phyloP scores from a whole-genome alignment of 202 grass and related monocot genomes.

The Carex sylvatica region DNA sequence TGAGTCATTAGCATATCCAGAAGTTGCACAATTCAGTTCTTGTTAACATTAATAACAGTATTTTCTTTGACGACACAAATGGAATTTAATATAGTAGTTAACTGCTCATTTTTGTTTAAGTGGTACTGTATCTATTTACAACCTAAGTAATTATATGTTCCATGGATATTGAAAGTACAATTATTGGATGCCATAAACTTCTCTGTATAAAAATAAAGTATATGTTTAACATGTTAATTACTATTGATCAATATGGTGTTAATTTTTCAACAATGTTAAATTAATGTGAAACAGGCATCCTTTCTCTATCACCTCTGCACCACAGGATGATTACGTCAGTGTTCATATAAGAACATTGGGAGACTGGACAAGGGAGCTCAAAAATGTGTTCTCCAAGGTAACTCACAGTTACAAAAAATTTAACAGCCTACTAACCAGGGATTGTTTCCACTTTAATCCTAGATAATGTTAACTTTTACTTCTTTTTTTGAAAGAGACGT shows the following conservation, averaged over 20 bases:
- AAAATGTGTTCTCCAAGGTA: constrained; percentile 86
- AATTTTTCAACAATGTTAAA: constrained; percentile 13
- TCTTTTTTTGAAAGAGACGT: no score
- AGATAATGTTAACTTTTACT: no score
- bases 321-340: constrained; percentile 78
- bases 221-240: background rate
- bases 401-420: background rate
- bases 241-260: background rate
- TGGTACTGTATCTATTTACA: background rate
- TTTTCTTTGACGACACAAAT: background rate
- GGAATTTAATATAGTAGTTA: background rate
- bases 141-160: background rate
- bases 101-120: background rate
- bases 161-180: background rate
- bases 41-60: background rate
- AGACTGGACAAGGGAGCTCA: constrained; percentile 92
- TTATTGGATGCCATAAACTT: background rate
- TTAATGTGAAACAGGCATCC: constrained; percentile 66
- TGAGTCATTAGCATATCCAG: background rate
- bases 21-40: background rate
- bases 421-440: constrained; percentile 7
- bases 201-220: background rate
- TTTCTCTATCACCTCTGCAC: constrained; percentile 92
- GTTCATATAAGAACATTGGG: constrained; percentile 91
- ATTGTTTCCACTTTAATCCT: background rate